These are phyloP conservation scores for Saccharomyces mikatae DNA, from an alignment of 805 yeast species.

Conservation along the genomic window DNA sequence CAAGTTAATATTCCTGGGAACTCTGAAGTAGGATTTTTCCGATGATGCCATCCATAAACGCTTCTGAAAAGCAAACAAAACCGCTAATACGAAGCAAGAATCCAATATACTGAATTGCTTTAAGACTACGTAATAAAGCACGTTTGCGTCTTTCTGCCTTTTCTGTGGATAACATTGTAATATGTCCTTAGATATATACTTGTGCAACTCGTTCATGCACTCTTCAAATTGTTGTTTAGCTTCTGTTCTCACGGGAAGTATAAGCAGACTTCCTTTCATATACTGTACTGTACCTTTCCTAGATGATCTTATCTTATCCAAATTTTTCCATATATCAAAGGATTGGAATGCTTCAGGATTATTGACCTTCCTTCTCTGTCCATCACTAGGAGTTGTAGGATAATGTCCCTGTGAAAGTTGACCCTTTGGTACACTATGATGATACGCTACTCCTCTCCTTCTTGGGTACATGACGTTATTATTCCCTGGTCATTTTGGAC, in stretches of 20 bases:
- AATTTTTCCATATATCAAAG: slow-evolving; percentile 21
- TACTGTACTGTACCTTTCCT: slow-evolving; percentile 4
- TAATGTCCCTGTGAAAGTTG: not conserved
- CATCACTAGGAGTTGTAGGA: not conserved
- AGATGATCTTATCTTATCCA: slow-evolving; percentile 15
- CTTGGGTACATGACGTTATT: not conserved
- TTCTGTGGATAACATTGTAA: slow-evolving; percentile 3
- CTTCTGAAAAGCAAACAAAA: slow-evolving; percentile 12
- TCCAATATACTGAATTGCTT: slow-evolving; percentile 16
- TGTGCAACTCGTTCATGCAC: slow-evolving; percentile 12
- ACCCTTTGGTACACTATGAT: not conserved
- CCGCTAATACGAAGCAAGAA: slow-evolving; percentile 15
- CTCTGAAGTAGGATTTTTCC: slow-evolving; percentile 7
- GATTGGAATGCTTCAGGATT: slow-evolving; percentile 8
- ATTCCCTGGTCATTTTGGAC: not conserved
- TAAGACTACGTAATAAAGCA: slow-evolving; percentile 6
- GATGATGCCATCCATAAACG: slow-evolving; percentile 8
- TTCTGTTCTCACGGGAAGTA: not conserved
- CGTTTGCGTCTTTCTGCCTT: slow-evolving; percentile 1
- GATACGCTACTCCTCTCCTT: not conserved
- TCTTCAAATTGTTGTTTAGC: not conserved
- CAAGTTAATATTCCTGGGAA: slow-evolving; percentile 9
- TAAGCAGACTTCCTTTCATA: slow-evolving; percentile 15
- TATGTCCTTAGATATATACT: slow-evolving; percentile 12
- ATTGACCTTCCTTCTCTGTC: not conserved